These are phyloP conservation scores for Solanum virginianum DNA, from an alignment of 257 asterid species.

Conservation along the genomic window DNA sequence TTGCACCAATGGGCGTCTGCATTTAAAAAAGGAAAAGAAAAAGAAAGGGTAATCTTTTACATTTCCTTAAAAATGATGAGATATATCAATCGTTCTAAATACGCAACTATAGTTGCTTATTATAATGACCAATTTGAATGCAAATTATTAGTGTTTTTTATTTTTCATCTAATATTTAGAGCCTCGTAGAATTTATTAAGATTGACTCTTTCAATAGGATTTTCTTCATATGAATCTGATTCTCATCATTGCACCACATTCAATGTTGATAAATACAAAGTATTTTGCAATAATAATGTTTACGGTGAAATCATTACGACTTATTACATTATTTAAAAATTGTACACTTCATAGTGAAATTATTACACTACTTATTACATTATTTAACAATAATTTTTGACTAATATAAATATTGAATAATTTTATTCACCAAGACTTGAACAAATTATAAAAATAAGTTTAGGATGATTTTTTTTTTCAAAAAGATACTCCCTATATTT, in stretches of 20 bases:
- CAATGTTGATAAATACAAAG: neutral
- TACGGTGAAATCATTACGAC: neutral
- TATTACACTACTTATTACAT: neutral
- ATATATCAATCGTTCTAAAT: neutral
- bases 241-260: too few species aligned
- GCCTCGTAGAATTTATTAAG: rapidly evolving
- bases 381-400: neutral
- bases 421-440: neutral
- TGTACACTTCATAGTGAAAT: neutral
- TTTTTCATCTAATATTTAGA: too few species aligned
- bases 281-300: neutral
- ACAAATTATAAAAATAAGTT: too few species aligned
- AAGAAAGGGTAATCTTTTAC: neutral
- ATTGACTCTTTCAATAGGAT: too few species aligned
- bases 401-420: neutral
- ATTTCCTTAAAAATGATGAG: neutral
- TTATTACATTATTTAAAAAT: too few species aligned
- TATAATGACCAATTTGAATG: neutral
- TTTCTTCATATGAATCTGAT: too few species aligned
- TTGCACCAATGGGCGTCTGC: neutral
- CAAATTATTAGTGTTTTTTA: too few species aligned
- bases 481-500: too few species aligned
- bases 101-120: neutral
- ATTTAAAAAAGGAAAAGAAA: too few species aligned
- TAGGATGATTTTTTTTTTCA: neutral